Evolutionary conservation across 768 basidiomycete species (phyloP), one percentile per base, ranked within the genome.

Genomic region (Coprinopsis strossmayeri): DNA sequence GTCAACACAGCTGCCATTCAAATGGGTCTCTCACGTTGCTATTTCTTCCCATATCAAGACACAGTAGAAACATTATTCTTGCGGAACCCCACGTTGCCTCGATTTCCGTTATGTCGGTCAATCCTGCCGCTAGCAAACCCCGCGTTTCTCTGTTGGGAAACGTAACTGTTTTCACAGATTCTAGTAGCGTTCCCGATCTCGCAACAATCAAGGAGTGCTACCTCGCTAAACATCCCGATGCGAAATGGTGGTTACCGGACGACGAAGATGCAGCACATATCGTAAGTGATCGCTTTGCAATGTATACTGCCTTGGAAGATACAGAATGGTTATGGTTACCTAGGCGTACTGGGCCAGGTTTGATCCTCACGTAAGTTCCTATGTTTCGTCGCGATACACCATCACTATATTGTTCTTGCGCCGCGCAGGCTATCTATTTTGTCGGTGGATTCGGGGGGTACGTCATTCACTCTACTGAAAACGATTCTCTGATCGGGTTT

Each of bases 271-370:
- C 67, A 3, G 69, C 75, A 9, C 76, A 77, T 58, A 59, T 66
- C 41, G 74, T 76, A 41, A 53, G 59, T 48, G 11, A n/a, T 13
- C 12, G 7, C 5, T n/a, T n/a, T n/a, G n/a, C n/a, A n/a, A n/a
- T n/a, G n/a, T n/a, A n/a, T n/a, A n/a, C n/a, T n/a, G n/a, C n/a
- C n/a, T n/a, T n/a, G n/a, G n/a, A n/a, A n/a, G n/a, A n/a, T n/a
- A n/a, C n/a, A n/a, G n/a, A n/a, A n/a, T n/a, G n/a, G n/a, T n/a
- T n/a, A n/a, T 34, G 17, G 24, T 45, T 25, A 46, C 21, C 30
- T 24, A 77, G 75, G 67, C 74, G 11, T 76, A 74, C 52, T 79
- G 77, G 77, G 75, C 76, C 42, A 64, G 72, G 15, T 78, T 78
- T 58, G 76, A 79, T 55, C 75, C 76, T 21, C 68, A 73, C 48